Evolutionary conservation across 306 rosid genomes (phyloP).

Genomic region (Castanopsis chinensis): DNA sequence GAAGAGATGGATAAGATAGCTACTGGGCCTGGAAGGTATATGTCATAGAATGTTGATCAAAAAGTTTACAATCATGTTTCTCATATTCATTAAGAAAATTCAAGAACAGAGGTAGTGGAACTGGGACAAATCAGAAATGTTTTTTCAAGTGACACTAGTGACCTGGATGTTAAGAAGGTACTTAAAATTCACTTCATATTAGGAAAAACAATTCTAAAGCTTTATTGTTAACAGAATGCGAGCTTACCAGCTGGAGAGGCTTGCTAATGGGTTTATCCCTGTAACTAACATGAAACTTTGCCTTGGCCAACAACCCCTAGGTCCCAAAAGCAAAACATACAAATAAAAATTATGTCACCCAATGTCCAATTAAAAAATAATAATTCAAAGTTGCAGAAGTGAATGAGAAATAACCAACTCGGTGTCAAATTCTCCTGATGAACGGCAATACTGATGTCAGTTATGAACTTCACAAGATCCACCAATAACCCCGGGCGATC

Average conservation of each 20-base stretch:
- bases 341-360: slow-evolving; percentile 3
- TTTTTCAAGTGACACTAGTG: not conserved
- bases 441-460: slow-evolving; percentile 62
- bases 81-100: not conserved
- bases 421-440: slow-evolving; percentile 89
- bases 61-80: not conserved
- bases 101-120: not conserved
- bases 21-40: too few species aligned
- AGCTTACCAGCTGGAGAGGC: slow-evolving; percentile 82
- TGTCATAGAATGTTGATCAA: not conserved
- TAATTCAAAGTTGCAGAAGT: not conserved
- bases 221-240: slow-evolving; percentile 1
- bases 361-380: not conserved
- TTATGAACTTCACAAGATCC: slow-evolving; percentile 75
- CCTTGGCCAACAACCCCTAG: slow-evolving; percentile 88
- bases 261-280: slow-evolving; percentile 56
- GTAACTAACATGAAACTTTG: slow-evolving; percentile 90
- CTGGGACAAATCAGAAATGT: not conserved
- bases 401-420: slow-evolving; percentile 47
- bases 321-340: slow-evolving; percentile 17
- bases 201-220: slow-evolving; percentile 6
- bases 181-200: not conserved
- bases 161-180: not conserved
- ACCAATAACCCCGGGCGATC: slow-evolving; percentile 83
- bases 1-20: not conserved